Evolutionary conservation across 2,329 filamentous ascomycete genomes (phyloP), one percentile per base, ranked within the genome.

Genomic region (Diaporthe amygdali): DNA sequence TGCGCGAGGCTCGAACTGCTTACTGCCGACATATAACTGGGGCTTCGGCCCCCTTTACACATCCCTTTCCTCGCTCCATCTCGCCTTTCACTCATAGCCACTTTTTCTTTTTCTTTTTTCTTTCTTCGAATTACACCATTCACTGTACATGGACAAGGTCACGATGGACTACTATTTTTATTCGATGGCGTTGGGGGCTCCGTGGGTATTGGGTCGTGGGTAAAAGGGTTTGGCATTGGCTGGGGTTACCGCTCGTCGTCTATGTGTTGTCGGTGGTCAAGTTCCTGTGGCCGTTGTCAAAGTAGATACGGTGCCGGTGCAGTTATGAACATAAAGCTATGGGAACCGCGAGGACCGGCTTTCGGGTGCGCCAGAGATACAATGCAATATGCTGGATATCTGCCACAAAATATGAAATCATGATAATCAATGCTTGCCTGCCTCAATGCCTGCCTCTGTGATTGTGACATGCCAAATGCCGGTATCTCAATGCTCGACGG

Each of bases 1-100:
- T 74, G 80, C 32, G 75, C 81, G 44, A 79, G 82, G 74, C 74
- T 85, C 71, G 81, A 84, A 69, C 75, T 77, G 70, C 74, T 84
- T 44, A 80, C 77, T 14, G 69, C 76, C 20, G 78, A 77, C 5
- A 73, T 78, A 75, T 81, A 77, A 75, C 71, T 25, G 5, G 27
- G 25, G 41, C 20, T 27, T 15, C 15, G 25, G 56, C 10, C 9
- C 39, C 25, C 20, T 17, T 30, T 5, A 27, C 51, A n/a, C 20
- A 4, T 30, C 41, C 15, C 34, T 49, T 30, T 9, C 27, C 20
- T 20, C 34, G 32, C n/a, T 27, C 22, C 30, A 49, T 51, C 41
- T 44, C 37, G 17, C 37, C 30, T 49, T 56, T 54, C 22, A 56
- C 17, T 63, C 54, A 70, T 63, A 70, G 71, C 67, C 46, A 54